Evolutionary conservation across 2,329 filamentous ascomycete genomes (phyloP).

Genomic region (Emericellopsis atlantica): DNA sequence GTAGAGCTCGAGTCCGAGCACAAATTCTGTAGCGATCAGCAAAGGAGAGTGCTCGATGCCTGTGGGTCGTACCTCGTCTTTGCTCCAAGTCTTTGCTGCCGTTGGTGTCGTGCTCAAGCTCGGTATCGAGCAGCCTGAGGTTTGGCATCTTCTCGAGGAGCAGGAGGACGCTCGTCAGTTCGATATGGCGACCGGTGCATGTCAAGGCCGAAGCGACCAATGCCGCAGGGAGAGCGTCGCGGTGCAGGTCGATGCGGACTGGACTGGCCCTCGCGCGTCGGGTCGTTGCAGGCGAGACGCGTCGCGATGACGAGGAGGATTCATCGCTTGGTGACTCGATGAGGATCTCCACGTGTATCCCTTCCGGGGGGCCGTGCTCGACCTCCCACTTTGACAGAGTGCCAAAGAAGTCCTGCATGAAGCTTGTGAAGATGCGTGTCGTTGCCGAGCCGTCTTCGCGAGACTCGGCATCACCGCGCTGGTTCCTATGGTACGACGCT

Average conservation of each 20-base stretch:
- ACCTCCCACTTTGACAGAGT: neutral
- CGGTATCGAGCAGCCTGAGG: slow-evolving; percentile 1
- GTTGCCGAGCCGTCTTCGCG: neutral
- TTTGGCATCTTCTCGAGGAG: slow-evolving; percentile 2
- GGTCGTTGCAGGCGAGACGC: neutral
- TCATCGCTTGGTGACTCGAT: slow-evolving; percentile 4
- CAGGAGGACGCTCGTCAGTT: slow-evolving; percentile 1
- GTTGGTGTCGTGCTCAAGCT: slow-evolving; percentile 3
- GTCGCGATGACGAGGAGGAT: neutral
- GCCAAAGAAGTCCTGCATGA: slow-evolving; percentile 1
- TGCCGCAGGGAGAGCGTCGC: neutral
- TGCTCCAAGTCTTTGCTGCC: slow-evolving; percentile 1
- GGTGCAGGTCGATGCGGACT: neutral
- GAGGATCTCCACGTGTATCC: slow-evolving; percentile 2
- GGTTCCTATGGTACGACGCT: neutral
- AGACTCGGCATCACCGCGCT: neutral
- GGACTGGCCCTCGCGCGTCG: slow-evolving; percentile 1
- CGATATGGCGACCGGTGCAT: slow-evolving; percentile 2
- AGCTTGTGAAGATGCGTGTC: neutral
- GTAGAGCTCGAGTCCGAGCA: neutral
- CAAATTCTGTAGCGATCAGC: slow-evolving; percentile 1
- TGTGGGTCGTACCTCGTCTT: neutral
- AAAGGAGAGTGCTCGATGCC: neutral
- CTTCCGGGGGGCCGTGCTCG: neutral
- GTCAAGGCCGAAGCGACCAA: slow-evolving; percentile 1